phyloP scores from a whole-genome alignment of 176 grass and related monocot genomes.

The Raddia distichophylla region DNA sequence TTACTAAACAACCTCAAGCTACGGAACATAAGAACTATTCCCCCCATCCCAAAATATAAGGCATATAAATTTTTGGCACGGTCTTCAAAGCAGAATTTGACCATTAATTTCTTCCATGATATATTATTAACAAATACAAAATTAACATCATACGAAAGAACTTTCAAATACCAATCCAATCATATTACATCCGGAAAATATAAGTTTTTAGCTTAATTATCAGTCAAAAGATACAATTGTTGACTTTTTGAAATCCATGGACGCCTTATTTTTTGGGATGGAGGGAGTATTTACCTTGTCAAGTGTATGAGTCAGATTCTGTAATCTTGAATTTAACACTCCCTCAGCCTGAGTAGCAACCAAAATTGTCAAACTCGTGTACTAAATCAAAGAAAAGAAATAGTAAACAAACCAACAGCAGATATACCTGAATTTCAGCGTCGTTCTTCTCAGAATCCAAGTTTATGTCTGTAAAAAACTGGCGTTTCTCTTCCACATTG shows the following conservation, averaged over 20 bases:
- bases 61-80: too few relatives aligned
- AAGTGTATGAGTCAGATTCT: constrained; percentile 91
- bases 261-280: too few relatives aligned
- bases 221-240: too few relatives aligned
- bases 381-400: constrained; percentile 29
- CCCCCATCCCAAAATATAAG: too few relatives aligned
- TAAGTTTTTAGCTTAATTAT: too few relatives aligned
- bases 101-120: too few relatives aligned
- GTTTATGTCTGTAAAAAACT: constrained; percentile 90
- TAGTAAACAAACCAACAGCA: constrained; percentile 30
- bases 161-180: too few relatives aligned
- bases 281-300: constrained; percentile 75
- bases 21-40: constrained; percentile 32
- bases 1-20: constrained; percentile 31
- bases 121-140: too few relatives aligned
- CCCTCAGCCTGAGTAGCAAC: constrained; percentile 71
- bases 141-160: too few relatives aligned
- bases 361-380: constrained; percentile 24
- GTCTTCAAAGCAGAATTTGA: too few relatives aligned
- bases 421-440: constrained; percentile 83
- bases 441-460: constrained; percentile 85
- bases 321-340: constrained; percentile 91
- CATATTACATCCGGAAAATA: too few relatives aligned
- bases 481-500: constrained; percentile 90
- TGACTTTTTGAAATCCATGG: too few relatives aligned